Evolutionary conservation across 2,329 filamentous ascomycete species (phyloP).

Genomic region (Lomentospora prolificans): DNA sequence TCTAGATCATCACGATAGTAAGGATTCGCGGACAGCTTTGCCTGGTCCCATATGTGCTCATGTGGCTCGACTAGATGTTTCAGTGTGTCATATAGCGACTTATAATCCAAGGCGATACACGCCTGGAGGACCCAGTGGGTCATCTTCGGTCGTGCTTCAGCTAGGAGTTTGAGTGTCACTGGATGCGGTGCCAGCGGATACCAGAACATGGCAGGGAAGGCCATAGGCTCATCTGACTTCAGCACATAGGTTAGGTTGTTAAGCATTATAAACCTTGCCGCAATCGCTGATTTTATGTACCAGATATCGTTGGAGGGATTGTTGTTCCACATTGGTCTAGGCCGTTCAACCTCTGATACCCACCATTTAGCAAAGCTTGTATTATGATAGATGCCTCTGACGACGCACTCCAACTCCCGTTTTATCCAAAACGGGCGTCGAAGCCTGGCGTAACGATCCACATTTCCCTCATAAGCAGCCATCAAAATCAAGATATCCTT

Average conservation of each 20-base stretch:
- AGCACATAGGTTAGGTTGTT: neutral
- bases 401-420: constrained; percentile 18
- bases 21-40: neutral
- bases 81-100: neutral
- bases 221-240: neutral
- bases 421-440: constrained; percentile 17
- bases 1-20: neutral
- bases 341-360: neutral
- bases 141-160: neutral
- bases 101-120: neutral
- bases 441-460: constrained; percentile 28
- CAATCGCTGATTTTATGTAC: neutral
- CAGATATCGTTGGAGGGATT: neutral
- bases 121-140: neutral
- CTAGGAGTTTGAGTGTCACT: neutral
- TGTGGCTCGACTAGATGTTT: neutral
- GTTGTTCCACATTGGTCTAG: neutral
- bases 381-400: constrained; percentile 27
- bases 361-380: constrained; percentile 26
- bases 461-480: constrained; percentile 26
- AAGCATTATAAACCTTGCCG: neutral
- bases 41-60: neutral
- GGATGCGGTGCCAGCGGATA: neutral
- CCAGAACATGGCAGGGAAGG: neutral
- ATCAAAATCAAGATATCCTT: constrained; percentile 27